Conservation (phyloP, 2,329 filamentous ascomycete genomes). For the Fusarium musae region DNA sequence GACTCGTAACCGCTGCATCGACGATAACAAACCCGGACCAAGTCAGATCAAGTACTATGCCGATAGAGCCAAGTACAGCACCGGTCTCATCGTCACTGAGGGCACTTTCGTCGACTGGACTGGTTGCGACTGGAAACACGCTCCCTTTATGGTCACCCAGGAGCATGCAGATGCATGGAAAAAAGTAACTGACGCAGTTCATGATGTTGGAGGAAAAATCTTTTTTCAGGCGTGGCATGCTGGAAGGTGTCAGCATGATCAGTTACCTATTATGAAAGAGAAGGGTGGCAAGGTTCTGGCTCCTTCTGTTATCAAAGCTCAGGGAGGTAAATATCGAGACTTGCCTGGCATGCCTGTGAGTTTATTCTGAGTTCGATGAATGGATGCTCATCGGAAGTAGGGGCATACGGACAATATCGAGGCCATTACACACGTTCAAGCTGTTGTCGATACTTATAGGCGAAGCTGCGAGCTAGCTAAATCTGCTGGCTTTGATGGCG, state of each 20-base stretch:
- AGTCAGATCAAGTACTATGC: conserved; percentile 5
- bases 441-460: neutral
- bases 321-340: conserved; percentile 4
- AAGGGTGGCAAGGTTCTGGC: neutral
- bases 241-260: conserved; percentile 12
- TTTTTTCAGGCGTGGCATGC: conserved; percentile 23
- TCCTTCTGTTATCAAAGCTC: neutral
- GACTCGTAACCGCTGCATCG: conserved; percentile 17
- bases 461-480: neutral
- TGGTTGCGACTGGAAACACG: conserved; percentile 7
- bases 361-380: neutral
- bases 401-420: conserved; percentile 3
- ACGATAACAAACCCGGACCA: conserved; percentile 8
- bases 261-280: neutral
- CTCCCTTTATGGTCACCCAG: neutral
- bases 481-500: conserved; percentile 3
- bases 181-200: neutral
- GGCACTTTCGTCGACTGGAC: conserved; percentile 12
- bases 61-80: neutral
- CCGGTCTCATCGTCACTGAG: neutral
- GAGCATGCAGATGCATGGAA: neutral
- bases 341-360: neutral
- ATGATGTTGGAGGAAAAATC: neutral
- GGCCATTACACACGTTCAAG: neutral
- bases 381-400: neutral